Evolutionary conservation across 805 yeast species (phyloP).

Genomic region (Torulaspora maleeae): DNA sequence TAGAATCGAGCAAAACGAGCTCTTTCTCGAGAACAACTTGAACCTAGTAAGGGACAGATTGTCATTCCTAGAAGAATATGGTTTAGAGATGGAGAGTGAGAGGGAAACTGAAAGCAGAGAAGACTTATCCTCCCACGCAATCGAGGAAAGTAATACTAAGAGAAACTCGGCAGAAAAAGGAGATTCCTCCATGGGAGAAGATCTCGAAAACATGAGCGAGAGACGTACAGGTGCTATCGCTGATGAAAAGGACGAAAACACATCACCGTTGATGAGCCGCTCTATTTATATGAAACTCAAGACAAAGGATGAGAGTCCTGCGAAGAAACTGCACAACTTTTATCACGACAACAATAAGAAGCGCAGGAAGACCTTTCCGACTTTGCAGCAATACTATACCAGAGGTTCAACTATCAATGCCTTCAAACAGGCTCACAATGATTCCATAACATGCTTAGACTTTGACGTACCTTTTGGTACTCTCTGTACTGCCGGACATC

Average conservation of each 20-base stretch:
- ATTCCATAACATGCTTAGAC: constrained; percentile 52
- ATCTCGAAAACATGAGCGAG: background rate
- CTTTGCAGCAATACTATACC: constrained; percentile 58
- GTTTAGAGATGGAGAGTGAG: constrained; percentile 32
- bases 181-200: background rate
- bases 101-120: constrained; percentile 6
- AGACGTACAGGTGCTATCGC: constrained; percentile 5
- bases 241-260: constrained; percentile 5
- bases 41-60: constrained; percentile 43
- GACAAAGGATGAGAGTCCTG: constrained; percentile 19
- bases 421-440: constrained; percentile 47
- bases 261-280: constrained; percentile 36
- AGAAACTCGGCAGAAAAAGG: constrained; percentile 6
- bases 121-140: constrained; percentile 6
- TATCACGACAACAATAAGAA: constrained; percentile 30
- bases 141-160: constrained; percentile 9
- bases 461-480: constrained; percentile 74
- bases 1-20: constrained; percentile 55
- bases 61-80: constrained; percentile 41
- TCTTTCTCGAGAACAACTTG: constrained; percentile 47
- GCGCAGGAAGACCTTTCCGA: constrained; percentile 51
- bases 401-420: constrained; percentile 52
- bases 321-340: constrained; percentile 20
- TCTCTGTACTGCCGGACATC: constrained; percentile 63
- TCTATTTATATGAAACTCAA: constrained; percentile 44